Base-by-base conservation (phyloP, 345 rosid species). In the Eucalyptus erythrocorys region DNA sequence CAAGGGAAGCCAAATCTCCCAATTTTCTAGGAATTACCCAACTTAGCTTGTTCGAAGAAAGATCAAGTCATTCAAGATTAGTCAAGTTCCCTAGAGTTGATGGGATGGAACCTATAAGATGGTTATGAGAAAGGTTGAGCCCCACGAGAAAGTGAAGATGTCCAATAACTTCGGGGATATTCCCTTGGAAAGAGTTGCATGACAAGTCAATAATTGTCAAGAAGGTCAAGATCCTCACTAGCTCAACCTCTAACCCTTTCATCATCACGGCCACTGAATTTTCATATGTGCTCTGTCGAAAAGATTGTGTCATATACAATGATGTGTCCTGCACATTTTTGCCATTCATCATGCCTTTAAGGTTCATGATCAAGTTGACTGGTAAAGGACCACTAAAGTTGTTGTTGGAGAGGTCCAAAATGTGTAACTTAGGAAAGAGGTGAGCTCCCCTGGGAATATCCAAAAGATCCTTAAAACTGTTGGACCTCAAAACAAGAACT, bases 251-350 rank as follows among this genome's bases (percentile, higher is more conserved):
- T 64, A 13, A 3, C 71, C 71, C 71, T n/a, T 64, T n/a, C 19
- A 64, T 30, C 17, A 4, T 64, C 19, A n/a, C 8, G 10, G 19
- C 14, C 37, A 64, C 71, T 0, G 37, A 64, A 64, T 64, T 64
- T 7, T 64, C 37, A 2, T 64, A 64, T 13, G 5, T n/a, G 3
- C 0, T 1, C 1, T 0, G 0, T 11, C 0, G 0, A 1, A 26
- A 4, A 13, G 0, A 13, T 30, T 3, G 34, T n/a, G 76, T 14
- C 76, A 64, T 14, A n/a, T 14, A 64, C 8, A n/a, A 64, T 64
- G 71, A 30, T 6, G 4, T n/a, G 4, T 61, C 1, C 13, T 30
- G 68, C 8, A 3, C 34, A 61, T 27, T 13, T 27, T 30, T 1
- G 4, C 68, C 34, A 61, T 61, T 27, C 68, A 30, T 30, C 32